Evolutionary conservation across 129 eudicot genomes (phyloP), one percentile per base, ranked within the genome.

Genomic region (Ambrosia artemisiifolia): DNA sequence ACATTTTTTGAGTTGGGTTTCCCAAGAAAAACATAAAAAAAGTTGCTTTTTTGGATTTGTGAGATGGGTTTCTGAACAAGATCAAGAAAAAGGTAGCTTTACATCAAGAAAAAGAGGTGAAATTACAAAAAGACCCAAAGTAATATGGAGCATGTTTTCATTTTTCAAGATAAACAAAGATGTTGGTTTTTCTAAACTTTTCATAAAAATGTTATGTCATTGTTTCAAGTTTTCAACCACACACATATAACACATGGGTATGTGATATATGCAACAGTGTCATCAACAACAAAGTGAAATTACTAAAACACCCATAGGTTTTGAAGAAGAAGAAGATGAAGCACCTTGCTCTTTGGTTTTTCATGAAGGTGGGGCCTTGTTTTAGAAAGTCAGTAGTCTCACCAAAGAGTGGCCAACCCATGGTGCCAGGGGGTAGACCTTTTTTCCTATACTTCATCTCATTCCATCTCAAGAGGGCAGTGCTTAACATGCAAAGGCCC

Each of bases 351-450:
- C 97, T 95, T 79, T 95, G 94, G 84, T 86, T 91, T 75, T 83
- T 95, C 91, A 95, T 95, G 83, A 95, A 95, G 75, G 75, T 78
- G 49, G 99, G 99, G 35, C 99, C 99, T 77, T 81, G 96, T 82
- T 84, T 95, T 10, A 95, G 97, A 61, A 95, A 95, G 73, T 95
- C 97, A 55, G 91, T 86, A 69, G 99, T 95, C 80, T 95, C 99
- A 70, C 99, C 99, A 79, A 95, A 88, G 78, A 95, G 78, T 62
- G 99, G 99, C 99, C 99, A 95, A 34, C 99, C 99, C 99, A 95
- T 95, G 69, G 99, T 95, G 40, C 99, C 99, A 17, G 99, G 99
- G 18, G 99, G 99, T 65, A 95, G 71, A 10, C 96, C 91, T 81
- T 86, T 84, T 88, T 85, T 95, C 80, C 83, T 85, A 86, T 90